Percentiles rank a stretch among this genome's conserved stretches.
Evolutionary conservation across 2,329 filamentous ascomycete species (phyloP).

Genomic region (Colletotrichum somersetense): DNA sequence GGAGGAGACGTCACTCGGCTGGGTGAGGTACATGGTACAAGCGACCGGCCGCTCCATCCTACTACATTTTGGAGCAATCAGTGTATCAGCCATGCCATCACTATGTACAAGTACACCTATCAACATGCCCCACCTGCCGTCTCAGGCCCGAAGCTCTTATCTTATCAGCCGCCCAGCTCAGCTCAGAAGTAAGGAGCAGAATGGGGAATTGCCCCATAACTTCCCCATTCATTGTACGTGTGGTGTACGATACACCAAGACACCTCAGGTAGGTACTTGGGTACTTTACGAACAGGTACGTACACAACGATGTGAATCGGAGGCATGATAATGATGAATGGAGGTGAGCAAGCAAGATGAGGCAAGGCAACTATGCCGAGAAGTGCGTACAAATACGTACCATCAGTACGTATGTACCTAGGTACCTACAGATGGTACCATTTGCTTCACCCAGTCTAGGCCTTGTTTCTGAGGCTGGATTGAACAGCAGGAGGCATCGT

Average conservation of each 20-base stretch:
- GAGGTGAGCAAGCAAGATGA: no score
- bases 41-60: no score
- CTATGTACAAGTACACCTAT: neutral
- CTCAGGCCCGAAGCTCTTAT: slow-evolving; percentile 33
- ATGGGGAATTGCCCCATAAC: neutral
- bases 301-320: neutral
- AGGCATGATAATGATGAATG: neutral
- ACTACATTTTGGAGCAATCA: no score
- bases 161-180: slow-evolving; percentile 27
- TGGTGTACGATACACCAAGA: no score
- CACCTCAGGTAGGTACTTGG: neutral
- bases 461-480: neutral
- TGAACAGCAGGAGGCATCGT: neutral
- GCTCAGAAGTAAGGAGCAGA: neutral
- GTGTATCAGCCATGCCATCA: neutral
- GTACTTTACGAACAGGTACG: neutral
- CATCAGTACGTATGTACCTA: neutral
- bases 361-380: no score
- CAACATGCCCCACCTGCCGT: slow-evolving; percentile 5
- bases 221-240: no score
- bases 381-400: neutral
- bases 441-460: neutral
- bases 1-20: slow-evolving; percentile 37
- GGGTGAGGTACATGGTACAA: slow-evolving; percentile 6
- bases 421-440: no score